Percentiles rank a stretch among this genome's conserved stretches.
phyloP scores from a whole-genome alignment of 1,139 yeast species.

The Geotrichum bryndzae region DNA sequence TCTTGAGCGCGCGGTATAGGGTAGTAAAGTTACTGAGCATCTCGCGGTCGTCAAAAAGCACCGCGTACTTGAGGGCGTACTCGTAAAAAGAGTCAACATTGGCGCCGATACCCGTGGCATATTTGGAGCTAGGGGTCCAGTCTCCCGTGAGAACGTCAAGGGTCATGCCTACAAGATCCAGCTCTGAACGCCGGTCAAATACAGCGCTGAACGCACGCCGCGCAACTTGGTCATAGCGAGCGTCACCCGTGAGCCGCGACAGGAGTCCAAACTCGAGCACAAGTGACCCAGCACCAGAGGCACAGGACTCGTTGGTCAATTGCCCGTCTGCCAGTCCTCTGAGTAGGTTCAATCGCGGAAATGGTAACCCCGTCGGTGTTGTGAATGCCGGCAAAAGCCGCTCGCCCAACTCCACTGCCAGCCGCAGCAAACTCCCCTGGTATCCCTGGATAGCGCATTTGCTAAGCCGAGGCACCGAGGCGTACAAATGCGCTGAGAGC shows the following conservation, averaged over 20 bases:
- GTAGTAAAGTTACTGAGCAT: conserved; percentile 58
- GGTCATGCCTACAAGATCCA: conserved; percentile 73
- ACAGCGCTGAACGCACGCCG: conserved; percentile 46
- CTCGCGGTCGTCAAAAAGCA: conserved; percentile 62
- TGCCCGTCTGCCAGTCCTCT: conserved; percentile 39
- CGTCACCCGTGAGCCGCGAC: conserved; percentile 67
- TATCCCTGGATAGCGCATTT: conserved; percentile 41
- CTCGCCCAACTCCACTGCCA: conserved; percentile 69
- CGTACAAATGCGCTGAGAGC: conserved; percentile 67
- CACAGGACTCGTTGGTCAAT: conserved; percentile 9
- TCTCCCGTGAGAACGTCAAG: conserved; percentile 53
- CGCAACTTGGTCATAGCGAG: conserved; percentile 58
- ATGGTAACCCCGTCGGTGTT: conserved; percentile 56
- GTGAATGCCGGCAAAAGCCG: conserved; percentile 62
- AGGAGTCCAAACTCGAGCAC: conserved; percentile 71
- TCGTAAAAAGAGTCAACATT: conserved; percentile 92
- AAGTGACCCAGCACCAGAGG: conserved; percentile 46
- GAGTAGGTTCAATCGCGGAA: conserved; percentile 64
- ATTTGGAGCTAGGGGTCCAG: conserved; percentile 44
- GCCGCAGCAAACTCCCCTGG: conserved; percentile 60
- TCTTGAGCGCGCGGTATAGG: conserved; percentile 49
- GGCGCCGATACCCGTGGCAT: conserved; percentile 77
- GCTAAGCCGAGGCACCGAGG: conserved; percentile 50
- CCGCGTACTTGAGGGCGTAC: conserved; percentile 71
- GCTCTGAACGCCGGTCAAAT: conserved; percentile 49